These are phyloP conservation scores for Talaromyces thailandensis DNA, from an alignment of 495 filamentous ascomycete species.

Conservation along the genomic window DNA sequence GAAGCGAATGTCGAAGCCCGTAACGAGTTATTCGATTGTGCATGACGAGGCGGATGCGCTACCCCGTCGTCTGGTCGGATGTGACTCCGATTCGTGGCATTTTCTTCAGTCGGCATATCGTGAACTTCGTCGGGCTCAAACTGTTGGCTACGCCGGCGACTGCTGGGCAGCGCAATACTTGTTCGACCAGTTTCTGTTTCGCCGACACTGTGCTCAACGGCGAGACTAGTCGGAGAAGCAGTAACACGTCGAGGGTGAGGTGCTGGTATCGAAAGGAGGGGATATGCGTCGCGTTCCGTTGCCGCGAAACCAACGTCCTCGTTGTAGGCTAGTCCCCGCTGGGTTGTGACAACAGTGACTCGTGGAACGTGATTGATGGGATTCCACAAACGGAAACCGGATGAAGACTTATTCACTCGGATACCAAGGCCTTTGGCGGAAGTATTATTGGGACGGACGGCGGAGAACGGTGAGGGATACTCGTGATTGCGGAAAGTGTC, in stretches of 20 bases:
- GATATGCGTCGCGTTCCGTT: slow-evolving; percentile 47
- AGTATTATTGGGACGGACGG: slow-evolving; percentile 14
- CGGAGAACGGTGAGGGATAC: slow-evolving; percentile 16
- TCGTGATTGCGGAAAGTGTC: slow-evolving; percentile 17
- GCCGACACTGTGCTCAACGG: slow-evolving; percentile 53
- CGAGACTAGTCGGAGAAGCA: slow-evolving; percentile 48
- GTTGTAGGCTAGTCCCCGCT: slow-evolving; percentile 21
- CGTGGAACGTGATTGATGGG: slow-evolving; percentile 43
- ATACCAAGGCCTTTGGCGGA: slow-evolving; percentile 9
- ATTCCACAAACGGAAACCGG: slow-evolving; percentile 14
- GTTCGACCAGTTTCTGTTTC: slow-evolving; percentile 50
- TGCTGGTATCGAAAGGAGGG: slow-evolving; percentile 61
- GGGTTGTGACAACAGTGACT: slow-evolving; percentile 28
- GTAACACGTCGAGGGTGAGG: slow-evolving; percentile 48
- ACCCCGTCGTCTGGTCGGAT: slow-evolving; percentile 20
- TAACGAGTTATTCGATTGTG: slow-evolving; percentile 32
- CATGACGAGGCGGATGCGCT: slow-evolving; percentile 20
- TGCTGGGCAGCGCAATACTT: slow-evolving; percentile 58
- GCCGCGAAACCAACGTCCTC: slow-evolving; percentile 29
- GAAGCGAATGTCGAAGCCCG: slow-evolving; percentile 16
- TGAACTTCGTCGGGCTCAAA: slow-evolving; percentile 35
- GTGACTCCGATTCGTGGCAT: slow-evolving; percentile 19
- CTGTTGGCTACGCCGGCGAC: slow-evolving; percentile 33
- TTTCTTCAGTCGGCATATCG: slow-evolving; percentile 25
- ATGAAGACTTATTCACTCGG: slow-evolving; percentile 8